Conservation (phyloP, 192 early-diverging fungal genomes). For the Radiomyces spectabilis region DNA sequence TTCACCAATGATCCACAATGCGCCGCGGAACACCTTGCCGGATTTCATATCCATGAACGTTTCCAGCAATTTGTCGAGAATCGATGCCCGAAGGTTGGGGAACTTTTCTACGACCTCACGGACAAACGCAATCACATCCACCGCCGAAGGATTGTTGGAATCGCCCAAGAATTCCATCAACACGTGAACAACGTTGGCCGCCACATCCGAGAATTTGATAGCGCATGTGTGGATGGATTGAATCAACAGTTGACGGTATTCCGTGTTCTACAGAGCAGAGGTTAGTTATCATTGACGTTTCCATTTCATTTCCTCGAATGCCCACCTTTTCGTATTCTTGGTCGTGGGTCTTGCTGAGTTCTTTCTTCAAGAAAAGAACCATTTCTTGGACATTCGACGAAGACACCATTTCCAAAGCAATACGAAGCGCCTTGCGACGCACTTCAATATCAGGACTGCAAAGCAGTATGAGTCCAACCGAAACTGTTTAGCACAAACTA, state of each 20-base stretch:
- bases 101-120: slow-evolving; percentile 98
- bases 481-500: not conserved
- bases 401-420: slow-evolving; percentile 88
- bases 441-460: slow-evolving; percentile 90
- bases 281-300: not conserved
- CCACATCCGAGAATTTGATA: slow-evolving; percentile 92
- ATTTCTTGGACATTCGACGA: slow-evolving; percentile 91
- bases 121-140: slow-evolving; percentile 96
- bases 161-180: slow-evolving; percentile 94
- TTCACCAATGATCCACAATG: slow-evolving; percentile 98
- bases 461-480: not conserved
- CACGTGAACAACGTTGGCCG: slow-evolving; percentile 91
- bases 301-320: not conserved
- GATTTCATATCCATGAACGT: slow-evolving; percentile 87
- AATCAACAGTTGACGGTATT: slow-evolving; percentile 93
- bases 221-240: slow-evolving; percentile 95
- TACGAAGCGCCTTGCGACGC: slow-evolving; percentile 76
- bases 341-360: slow-evolving; percentile 87
- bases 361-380: slow-evolving; percentile 90
- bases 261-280: slow-evolving; percentile 53
- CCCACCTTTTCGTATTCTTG: slow-evolving; percentile 82
- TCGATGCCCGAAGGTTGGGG: slow-evolving; percentile 76
- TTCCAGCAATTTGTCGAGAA: slow-evolving; percentile 73
- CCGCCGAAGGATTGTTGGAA: slow-evolving; percentile 78
- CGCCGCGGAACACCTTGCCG: slow-evolving; percentile 89